These are phyloP conservation scores for Arachis stenosperma DNA, from an alignment of 306 rosid genomes.

Conservation along the genomic window DNA sequence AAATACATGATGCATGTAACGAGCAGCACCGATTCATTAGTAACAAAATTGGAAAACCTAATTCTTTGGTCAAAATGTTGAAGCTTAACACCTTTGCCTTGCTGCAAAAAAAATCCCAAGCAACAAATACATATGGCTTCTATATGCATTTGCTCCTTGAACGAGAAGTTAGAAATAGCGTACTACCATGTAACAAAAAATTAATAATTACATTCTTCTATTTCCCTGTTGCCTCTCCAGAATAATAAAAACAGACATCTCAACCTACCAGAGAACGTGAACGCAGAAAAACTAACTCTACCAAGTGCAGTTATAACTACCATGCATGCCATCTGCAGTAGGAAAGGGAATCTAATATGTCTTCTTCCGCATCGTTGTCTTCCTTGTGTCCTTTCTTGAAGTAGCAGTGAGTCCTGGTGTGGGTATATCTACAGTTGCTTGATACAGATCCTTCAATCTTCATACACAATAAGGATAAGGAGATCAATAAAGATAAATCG, in stretches of 20 bases:
- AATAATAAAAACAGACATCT: constrained; percentile 30
- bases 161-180: not conserved
- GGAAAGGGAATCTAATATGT: constrained; percentile 53
- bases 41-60: constrained; percentile 17
- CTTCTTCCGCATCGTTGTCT: constrained; percentile 80
- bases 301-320: constrained; percentile 37
- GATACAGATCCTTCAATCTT: constrained; percentile 84
- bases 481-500: constrained; percentile 22
- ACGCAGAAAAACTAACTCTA: constrained; percentile 45
- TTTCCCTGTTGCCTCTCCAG: constrained; percentile 3
- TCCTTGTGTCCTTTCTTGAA: constrained; percentile 71
- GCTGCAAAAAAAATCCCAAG: constrained; percentile 14
- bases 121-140: constrained; percentile 38
- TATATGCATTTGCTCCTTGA: constrained; percentile 14
- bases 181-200: constrained; percentile 38
- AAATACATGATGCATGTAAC: not conserved
- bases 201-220: constrained; percentile 33
- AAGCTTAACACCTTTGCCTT: constrained; percentile 4
- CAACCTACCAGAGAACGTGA: constrained; percentile 38
- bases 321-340: constrained; percentile 22
- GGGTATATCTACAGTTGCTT: constrained; percentile 72
- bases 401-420: constrained; percentile 67
- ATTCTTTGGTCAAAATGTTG: constrained; percentile 27
- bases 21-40: not conserved
- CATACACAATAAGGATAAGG: constrained; percentile 23